Conservation (phyloP, 345 rosid species). For the Erodium maritimum region DNA sequence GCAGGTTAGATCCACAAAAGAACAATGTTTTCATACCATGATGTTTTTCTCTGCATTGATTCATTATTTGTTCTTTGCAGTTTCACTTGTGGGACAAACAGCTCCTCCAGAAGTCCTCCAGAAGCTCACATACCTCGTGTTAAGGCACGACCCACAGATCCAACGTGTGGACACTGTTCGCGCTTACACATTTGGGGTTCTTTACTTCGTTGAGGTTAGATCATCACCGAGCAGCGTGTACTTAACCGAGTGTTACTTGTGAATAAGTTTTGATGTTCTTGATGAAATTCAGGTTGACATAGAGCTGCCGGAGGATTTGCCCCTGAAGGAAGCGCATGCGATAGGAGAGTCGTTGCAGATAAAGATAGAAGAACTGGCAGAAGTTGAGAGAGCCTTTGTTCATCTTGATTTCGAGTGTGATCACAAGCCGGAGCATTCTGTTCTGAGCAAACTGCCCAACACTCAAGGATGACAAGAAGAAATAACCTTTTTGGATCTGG, state of each 20-base stretch:
- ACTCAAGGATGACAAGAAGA: no score
- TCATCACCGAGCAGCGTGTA: neutral
- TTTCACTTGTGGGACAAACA: constrained; percentile 17
- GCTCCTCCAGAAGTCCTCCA: constrained; percentile 23
- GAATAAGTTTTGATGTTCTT: no score
- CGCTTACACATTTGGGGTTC: constrained; percentile 21
- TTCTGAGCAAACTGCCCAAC: constrained; percentile 14
- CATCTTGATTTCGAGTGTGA: constrained; percentile 35
- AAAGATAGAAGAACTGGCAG: constrained; percentile 25
- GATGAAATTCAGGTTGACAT: constrained; percentile 16
- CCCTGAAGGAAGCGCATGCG: constrained; percentile 21
- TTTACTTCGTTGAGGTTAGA: constrained; percentile 21
- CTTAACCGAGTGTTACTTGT: neutral
- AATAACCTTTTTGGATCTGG: no score
- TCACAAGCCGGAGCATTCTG: constrained; percentile 23
- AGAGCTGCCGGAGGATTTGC: constrained; percentile 19
- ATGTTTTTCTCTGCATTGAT: neutral
- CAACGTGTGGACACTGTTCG: constrained; percentile 21
- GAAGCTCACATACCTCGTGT: constrained; percentile 19
- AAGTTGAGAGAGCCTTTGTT: constrained; percentile 33
- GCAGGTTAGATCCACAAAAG: neutral
- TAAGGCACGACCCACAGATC: constrained; percentile 16
- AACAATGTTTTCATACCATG: neutral
- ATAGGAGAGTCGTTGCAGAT: constrained; percentile 28
- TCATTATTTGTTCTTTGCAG: neutral